Evolutionary conservation across 1,139 yeast species (phyloP).

Genomic region (Blastobotrys serpentis): DNA sequence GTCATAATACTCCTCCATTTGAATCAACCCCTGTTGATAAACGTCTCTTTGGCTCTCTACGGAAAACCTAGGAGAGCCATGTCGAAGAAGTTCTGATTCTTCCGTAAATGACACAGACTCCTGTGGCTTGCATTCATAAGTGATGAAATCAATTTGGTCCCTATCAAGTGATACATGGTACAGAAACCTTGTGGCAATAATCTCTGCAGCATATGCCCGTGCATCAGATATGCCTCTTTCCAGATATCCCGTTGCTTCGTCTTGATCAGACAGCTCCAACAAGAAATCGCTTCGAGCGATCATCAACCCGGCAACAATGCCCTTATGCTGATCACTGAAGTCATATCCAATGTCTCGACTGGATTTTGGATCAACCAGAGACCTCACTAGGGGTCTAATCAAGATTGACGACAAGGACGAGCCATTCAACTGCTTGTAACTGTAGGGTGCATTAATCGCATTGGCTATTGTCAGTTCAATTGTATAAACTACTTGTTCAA

Average conservation of each 20-base stretch:
- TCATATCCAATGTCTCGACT: background rate
- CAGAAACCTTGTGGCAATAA: constrained; percentile 33
- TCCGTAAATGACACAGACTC: background rate
- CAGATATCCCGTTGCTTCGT: constrained; percentile 25
- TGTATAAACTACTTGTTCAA: constrained; percentile 22
- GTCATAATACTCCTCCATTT: constrained; percentile 22
- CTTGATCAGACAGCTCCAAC: constrained; percentile 28
- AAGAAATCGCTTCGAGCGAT: constrained; percentile 33
- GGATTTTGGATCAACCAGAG: constrained; percentile 20
- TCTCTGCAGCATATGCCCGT: constrained; percentile 35
- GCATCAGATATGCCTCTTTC: constrained; percentile 32
- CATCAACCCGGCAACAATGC: constrained; percentile 35
- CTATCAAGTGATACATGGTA: constrained; percentile 29
- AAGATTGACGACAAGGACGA: constrained; percentile 26
- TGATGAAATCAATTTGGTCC: constrained; percentile 31
- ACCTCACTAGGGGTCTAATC: constrained; percentile 29
- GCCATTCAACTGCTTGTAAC: constrained; percentile 30
- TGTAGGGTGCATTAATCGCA: constrained; percentile 31
- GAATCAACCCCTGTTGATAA: constrained; percentile 14
- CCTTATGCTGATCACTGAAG: constrained; percentile 30
- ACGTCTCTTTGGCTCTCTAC: constrained; percentile 14
- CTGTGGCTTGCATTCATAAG: constrained; percentile 27
- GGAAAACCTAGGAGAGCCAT: background rate
- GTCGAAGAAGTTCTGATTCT: constrained; percentile 9
- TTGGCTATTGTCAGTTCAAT: constrained; percentile 20